Percentiles rank a stretch among this genome's conserved stretches.
phyloP scores from a whole-genome alignment of 371 early-diverging fungal genomes.

The Parasitella parasitica region DNA sequence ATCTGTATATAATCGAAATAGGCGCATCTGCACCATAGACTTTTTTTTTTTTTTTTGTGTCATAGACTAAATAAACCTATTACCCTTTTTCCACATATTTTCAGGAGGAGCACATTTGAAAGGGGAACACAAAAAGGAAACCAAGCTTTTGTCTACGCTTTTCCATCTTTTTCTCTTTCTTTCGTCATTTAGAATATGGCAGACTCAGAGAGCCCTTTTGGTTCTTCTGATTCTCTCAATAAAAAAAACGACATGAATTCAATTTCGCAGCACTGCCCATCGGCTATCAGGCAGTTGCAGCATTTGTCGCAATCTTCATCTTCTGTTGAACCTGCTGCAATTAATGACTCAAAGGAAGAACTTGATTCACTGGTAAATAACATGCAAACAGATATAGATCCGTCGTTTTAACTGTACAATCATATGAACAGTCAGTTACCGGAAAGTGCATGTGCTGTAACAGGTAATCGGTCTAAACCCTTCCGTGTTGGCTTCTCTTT shows the following conservation, averaged over 20 bases:
- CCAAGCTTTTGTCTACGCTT: background rate
- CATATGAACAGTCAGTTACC: background rate
- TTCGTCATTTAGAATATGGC: constrained; percentile 1
- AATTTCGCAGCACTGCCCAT: background rate
- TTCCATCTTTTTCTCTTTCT: background rate
- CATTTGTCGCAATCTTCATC: background rate
- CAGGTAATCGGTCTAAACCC: constrained; percentile 33
- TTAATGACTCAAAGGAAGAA: constrained; percentile 9
- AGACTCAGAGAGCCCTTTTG: constrained; percentile 2
- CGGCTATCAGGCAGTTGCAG: background rate
- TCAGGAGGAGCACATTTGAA: background rate
- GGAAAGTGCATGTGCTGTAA: constrained; percentile 63
- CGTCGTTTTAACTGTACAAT: background rate
- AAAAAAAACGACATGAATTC: background rate
- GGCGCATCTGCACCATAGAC: too few species aligned
- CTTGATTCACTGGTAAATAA: constrained; percentile 8
- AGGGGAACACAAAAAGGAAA: background rate
- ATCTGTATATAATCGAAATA: background rate
- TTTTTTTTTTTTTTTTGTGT: too few species aligned
- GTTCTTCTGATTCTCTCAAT: constrained; percentile 3
- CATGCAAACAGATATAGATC: background rate
- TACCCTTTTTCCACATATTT: background rate
- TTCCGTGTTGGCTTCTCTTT: background rate
- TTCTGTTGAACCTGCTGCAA: constrained; percentile 14
- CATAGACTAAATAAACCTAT: background rate